These are phyloP conservation scores for Vitis hybrid DNA, from an alignment of 177 flowering plant species.

Conservation along the genomic window DNA sequence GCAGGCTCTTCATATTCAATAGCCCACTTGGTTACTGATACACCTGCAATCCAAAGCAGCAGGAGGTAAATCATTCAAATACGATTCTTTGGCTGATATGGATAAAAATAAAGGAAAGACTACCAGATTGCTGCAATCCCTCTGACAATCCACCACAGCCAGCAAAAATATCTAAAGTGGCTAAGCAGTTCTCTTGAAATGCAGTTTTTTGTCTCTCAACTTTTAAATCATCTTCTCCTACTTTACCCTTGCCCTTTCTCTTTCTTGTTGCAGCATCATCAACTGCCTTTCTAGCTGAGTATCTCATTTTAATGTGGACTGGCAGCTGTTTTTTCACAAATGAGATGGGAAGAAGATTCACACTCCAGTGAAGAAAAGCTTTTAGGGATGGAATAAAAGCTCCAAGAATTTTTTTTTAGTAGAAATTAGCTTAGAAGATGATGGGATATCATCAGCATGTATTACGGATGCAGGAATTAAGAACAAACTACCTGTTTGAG, in stretches of 20 bases:
- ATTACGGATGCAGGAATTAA: background rate
- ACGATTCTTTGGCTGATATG: background rate
- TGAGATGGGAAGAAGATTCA: background rate
- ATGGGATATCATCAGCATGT: background rate
- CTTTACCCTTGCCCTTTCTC: slow-evolving; percentile 78
- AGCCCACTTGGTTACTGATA: slow-evolving; percentile 83
- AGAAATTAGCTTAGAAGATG: background rate
- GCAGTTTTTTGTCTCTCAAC: slow-evolving; percentile 25
- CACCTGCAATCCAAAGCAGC: slow-evolving; percentile 49
- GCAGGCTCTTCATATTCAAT: slow-evolving; percentile 97
- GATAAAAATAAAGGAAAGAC: background rate
- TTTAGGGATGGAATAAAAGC: background rate
- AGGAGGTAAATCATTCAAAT: background rate
- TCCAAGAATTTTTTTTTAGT: background rate
- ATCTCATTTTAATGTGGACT: slow-evolving; percentile 44
- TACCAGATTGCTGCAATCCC: slow-evolving; percentile 80
- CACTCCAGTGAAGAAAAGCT: background rate
- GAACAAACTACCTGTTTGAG: slow-evolving; percentile 68
- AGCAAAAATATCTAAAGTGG: slow-evolving; percentile 94
- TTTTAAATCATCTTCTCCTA: slow-evolving; percentile 50
- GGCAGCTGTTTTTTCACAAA: slow-evolving; percentile 58
- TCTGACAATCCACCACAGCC: slow-evolving; percentile 99
- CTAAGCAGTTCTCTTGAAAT: slow-evolving; percentile 37
- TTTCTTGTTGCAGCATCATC: slow-evolving; percentile 50
- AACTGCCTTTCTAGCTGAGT: slow-evolving; percentile 24